Base-by-base conservation (phyloP, 352 stramenopile species). In the Peronospora belbahrii region DNA sequence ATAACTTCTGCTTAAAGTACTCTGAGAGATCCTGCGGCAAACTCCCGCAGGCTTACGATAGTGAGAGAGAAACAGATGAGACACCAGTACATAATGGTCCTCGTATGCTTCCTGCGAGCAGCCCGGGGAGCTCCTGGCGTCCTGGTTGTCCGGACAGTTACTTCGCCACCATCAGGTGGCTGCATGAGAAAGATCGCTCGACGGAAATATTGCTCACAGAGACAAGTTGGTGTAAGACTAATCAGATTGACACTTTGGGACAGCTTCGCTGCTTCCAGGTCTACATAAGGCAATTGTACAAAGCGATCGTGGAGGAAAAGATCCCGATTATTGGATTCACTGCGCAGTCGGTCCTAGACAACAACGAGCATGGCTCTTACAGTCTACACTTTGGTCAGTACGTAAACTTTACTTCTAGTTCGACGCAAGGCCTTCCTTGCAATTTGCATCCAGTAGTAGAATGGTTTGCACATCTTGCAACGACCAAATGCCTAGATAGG, bases 321-420 rank as follows among this genome's bases (percentile, higher is more conserved):
- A 83, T 91, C 34, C 65, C 75, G 18, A 53, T 98, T 23, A 67
- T 83, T 40, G 91, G 87, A 4, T 98, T 97, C 65, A 97, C 88
- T 62, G 85, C 78, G 9, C 97, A 89, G 94, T 93, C 78, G 38
- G 83, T 98, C 31, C 51, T 97, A 32, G 88, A 97, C 56, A 97
- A 97, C 52, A 97, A 96, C 58, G 93, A 98, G 62, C 97, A 90
- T 90, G 73, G 87, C 1, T 83, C 71, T 9, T 86, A 73, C 62
- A 64, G 72, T 24, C 69, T 57, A 22, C 69, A 73, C 6, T 82
- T 77, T 38, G 73, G 67, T 1, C 43, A 83, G 10, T 77, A 72
- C 43, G 68, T 79, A 36, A 71, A 83, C 40, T 81, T 65, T 35
- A 49, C 51, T 35, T 40, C 34, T 25, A 4, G 15, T n/a, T 40